A percentile compares a stretch with the other conserved stretches of the same genome.
Evolutionary conservation across 2,329 filamentous ascomycete genomes (phyloP).

Genomic region (Bipolaris victoriae): DNA sequence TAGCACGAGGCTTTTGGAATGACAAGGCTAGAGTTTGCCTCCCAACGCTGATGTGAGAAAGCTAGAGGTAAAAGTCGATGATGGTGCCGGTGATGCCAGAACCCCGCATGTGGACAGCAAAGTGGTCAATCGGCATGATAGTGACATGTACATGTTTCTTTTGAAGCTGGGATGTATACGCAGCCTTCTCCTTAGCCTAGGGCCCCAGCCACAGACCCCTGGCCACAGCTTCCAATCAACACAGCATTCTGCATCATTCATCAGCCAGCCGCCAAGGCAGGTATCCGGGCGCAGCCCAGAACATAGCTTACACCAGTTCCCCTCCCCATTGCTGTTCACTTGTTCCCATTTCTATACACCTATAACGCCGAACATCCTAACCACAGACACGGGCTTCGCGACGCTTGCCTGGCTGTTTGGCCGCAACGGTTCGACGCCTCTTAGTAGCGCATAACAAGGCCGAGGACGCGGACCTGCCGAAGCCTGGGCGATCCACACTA

Average conservation of each 20-base stretch:
- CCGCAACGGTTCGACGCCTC: constrained; percentile 18
- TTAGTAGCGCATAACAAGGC: constrained; percentile 30
- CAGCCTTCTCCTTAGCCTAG: constrained; percentile 6
- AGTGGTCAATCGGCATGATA: too few species aligned
- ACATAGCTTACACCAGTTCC: constrained; percentile 12
- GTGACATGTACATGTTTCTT: neutral
- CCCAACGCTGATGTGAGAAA: constrained; percentile 24
- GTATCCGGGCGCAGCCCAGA: constrained; percentile 28
- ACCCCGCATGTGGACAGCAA: neutral
- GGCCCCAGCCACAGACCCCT: constrained; percentile 27
- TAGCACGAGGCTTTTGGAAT: constrained; percentile 35
- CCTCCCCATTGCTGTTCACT: constrained; percentile 7
- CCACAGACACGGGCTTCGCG: constrained; percentile 11
- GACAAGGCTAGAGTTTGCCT: constrained; percentile 8
- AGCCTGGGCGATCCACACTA: constrained; percentile 29
- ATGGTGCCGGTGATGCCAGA: neutral
- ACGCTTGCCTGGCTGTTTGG: constrained; percentile 10
- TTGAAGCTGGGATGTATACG: neutral
- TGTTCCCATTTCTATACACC: constrained; percentile 6
- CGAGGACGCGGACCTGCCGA: constrained; percentile 20
- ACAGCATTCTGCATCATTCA: constrained; percentile 24
- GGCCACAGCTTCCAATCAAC: constrained; percentile 22
- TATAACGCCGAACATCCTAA: constrained; percentile 2
- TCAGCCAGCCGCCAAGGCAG: constrained; percentile 33
- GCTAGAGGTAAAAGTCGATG: neutral